A percentile compares a stretch with the other conserved stretches of the same genome.
These are phyloP conservation scores for Tylopilus plumbeoviolaceoides DNA, from an alignment of 768 basidiomycete genomes.

Conservation along the genomic window DNA sequence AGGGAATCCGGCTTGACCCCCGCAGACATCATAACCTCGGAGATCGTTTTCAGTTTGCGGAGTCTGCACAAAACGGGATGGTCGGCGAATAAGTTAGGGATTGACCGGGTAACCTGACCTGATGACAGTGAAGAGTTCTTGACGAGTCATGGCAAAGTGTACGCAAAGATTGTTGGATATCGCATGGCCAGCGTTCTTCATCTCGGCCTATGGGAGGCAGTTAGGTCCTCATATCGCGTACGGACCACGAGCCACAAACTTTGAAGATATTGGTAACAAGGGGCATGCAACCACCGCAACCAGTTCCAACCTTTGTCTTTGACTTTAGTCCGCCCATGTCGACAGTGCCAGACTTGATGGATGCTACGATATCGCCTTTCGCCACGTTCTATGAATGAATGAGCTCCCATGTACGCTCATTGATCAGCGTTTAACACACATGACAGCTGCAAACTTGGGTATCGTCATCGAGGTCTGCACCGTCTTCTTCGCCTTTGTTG, in stretches of 20 bases:
- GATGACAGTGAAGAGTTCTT: slow-evolving; percentile 64
- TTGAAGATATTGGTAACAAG: slow-evolving; percentile 42
- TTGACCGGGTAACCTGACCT: slow-evolving; percentile 28
- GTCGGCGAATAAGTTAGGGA: not conserved
- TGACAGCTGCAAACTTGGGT: slow-evolving; percentile 72
- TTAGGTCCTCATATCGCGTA: not conserved
- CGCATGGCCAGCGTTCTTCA: slow-evolving; percentile 61
- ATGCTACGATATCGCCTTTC: slow-evolving; percentile 52
- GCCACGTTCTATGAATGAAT: slow-evolving; percentile 47
- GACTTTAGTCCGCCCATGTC: slow-evolving; percentile 52
- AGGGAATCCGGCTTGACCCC: slow-evolving; percentile 47
- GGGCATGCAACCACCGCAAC: slow-evolving; percentile 73
- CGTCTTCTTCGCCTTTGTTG: slow-evolving; percentile 50
- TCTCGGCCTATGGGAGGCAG: slow-evolving; percentile 43
- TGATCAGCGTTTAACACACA: slow-evolving; percentile 24
- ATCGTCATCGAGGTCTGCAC: slow-evolving; percentile 67
- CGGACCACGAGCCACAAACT: slow-evolving; percentile 12
- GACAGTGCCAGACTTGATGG: slow-evolving; percentile 47
- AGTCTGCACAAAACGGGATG: slow-evolving; percentile 30
- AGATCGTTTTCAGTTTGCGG: slow-evolving; percentile 55
- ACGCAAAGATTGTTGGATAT: slow-evolving; percentile 59
- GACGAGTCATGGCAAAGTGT: slow-evolving; percentile 61
- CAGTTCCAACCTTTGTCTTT: slow-evolving; percentile 67
- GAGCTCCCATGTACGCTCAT: not conserved
- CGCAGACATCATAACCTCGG: slow-evolving; percentile 46